phyloP scores from a whole-genome alignment of 2,329 filamentous ascomycete species.

The Monosporascus sp. region DNA sequence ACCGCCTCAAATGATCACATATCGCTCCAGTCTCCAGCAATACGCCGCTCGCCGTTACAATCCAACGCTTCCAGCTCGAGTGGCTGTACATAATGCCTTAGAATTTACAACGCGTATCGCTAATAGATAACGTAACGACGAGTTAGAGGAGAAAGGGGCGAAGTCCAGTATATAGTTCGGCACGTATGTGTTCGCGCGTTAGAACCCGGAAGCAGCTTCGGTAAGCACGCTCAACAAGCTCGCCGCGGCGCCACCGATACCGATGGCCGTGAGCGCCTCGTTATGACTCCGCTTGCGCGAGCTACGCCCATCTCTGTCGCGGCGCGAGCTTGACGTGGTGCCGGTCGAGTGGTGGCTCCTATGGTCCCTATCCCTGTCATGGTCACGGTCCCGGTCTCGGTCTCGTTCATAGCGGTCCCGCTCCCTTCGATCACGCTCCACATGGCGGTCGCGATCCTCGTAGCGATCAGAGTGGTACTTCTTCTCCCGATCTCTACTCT shows the following conservation, averaged over 20 bases:
- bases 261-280: constrained; percentile 51
- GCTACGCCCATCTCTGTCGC: constrained; percentile 11
- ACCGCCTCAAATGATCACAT: no score
- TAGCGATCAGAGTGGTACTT: constrained; percentile 26
- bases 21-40: no score
- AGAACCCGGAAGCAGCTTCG: constrained; percentile 43
- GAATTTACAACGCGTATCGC: no score
- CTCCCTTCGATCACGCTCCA: constrained; percentile 23
- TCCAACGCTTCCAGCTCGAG: no score
- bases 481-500: constrained; percentile 26
- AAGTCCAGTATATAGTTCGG: not conserved
- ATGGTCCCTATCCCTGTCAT: constrained; percentile 23
- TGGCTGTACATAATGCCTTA: no score
- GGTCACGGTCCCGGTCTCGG: constrained; percentile 27
- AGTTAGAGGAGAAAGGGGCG: no score
- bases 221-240: constrained; percentile 53
- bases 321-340: not conserved
- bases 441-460: constrained; percentile 31
- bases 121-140: no score
- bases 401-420: constrained; percentile 29
- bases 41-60: no score
- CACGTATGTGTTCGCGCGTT: not conserved
- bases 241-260: constrained; percentile 56
- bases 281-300: constrained; percentile 39
- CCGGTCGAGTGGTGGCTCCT: not conserved